Evolutionary conservation across 2,329 filamentous ascomycete species (phyloP), one percentile per base, ranked within the genome.

Genomic region (Huntiella abstrusa): DNA sequence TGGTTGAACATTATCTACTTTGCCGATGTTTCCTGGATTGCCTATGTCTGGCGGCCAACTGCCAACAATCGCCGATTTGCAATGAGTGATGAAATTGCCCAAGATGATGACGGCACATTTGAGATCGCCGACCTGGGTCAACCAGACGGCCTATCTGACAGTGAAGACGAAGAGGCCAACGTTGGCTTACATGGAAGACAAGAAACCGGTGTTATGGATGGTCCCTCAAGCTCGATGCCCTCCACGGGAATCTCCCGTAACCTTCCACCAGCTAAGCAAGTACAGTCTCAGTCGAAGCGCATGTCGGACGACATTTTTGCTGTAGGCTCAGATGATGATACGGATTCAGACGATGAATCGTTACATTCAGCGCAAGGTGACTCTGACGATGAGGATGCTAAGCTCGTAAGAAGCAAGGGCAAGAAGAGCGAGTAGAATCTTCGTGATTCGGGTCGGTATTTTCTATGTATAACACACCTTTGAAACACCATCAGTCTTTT

Each of bases 11-110:
- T 98, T 46, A 88, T 98, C 12, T 98, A 96, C 63, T 76, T 98
- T 52, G 83, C 83, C 50, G 88, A 98, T 57, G 85, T 98, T 19
- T 78, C 77, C 46, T 95, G 88, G 63, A 75, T 98, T 53, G 86
- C 91, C 16, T 98, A 96, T 61, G 71, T 98, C 45, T 98, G 91
- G 91, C 73, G 91, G 41, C 91, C 91, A 5, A 96, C 88, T 16
- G 86, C 83, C 45, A 96, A 98, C 64, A 98, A 98, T 65, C 75
- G 87, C 55, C 77, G 91, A 48, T 98, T 98, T 57, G 91, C 91
- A 52, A 98, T 98, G 91, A 93, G 84, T 64, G 91, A 98, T 57
- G 91, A 98, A 74, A 80, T 98, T 58, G 88, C 91, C 2, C 91
- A 96, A 72, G 91, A 98, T 56, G 91, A 98, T 55, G 88, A 96